Evolutionary conservation across 805 yeast genomes (phyloP).

Genomic region (Candida hispaniensis): DNA sequence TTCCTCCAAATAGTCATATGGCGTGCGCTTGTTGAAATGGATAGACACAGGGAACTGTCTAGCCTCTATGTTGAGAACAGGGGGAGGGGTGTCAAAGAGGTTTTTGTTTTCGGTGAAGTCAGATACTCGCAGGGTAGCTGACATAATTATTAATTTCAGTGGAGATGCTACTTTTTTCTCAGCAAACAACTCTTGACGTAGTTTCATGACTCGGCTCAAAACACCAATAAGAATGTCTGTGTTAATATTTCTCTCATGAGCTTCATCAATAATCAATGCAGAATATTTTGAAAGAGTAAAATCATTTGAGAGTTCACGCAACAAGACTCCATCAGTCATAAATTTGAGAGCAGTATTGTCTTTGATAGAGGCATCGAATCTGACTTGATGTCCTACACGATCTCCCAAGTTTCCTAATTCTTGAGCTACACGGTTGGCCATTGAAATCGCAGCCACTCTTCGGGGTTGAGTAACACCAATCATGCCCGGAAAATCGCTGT

Average conservation of each 20-base stretch:
- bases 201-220: conserved; percentile 71
- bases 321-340: conserved; percentile 93
- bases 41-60: conserved; percentile 89
- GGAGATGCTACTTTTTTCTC: conserved; percentile 40
- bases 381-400: conserved; percentile 74
- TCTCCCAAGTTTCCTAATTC: conserved; percentile 65
- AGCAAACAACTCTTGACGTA: conserved; percentile 41
- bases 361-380: conserved; percentile 70
- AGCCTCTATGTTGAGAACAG: conserved; percentile 79
- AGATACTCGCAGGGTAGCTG: conserved; percentile 88
- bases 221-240: conserved; percentile 94
- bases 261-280: conserved; percentile 85
- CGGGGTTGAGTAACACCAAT: conserved; percentile 93
- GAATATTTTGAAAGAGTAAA: conserved; percentile 74
- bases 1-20: conserved; percentile 71
- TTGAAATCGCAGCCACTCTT: conserved; percentile 78
- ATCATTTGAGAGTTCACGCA: conserved; percentile 88
- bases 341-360: conserved; percentile 60
- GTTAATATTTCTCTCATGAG: conserved; percentile 92
- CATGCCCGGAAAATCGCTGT: conserved; percentile 72
- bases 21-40: conserved; percentile 78
- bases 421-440: conserved; percentile 70
- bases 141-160: conserved; percentile 82
- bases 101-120: conserved; percentile 78
- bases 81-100: conserved; percentile 66